These are phyloP conservation scores for Colletotrichum liriopes DNA, from an alignment of 2,329 filamentous ascomycete genomes.

Conservation along the genomic window DNA sequence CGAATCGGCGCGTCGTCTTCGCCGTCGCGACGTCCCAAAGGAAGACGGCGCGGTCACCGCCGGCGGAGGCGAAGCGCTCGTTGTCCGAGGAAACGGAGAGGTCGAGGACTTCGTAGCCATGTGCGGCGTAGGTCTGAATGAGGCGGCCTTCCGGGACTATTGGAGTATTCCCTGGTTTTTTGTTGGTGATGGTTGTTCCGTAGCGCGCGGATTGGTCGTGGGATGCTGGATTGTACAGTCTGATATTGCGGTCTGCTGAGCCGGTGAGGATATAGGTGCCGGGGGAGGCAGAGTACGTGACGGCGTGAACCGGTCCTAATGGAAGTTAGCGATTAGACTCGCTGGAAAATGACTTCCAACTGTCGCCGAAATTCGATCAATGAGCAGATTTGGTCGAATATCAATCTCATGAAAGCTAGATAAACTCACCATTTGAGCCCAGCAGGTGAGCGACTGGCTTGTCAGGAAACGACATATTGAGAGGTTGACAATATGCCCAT, in stretches of 20 bases:
- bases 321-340: slow-evolving; percentile 13
- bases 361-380: too few relatives aligned
- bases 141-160: slow-evolving; percentile 69
- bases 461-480: slow-evolving; percentile 62
- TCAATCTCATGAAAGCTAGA: not conserved
- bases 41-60: slow-evolving; percentile 92
- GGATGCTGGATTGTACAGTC: slow-evolving; percentile 85
- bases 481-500: slow-evolving; percentile 33
- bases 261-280: slow-evolving; percentile 88
- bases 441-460: slow-evolving; percentile 69
- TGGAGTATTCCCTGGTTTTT: slow-evolving; percentile 54
- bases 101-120: slow-evolving; percentile 93
- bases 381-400: not conserved
- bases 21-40: slow-evolving; percentile 94
- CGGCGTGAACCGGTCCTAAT: slow-evolving; percentile 79
- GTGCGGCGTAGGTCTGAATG: slow-evolving; percentile 90
- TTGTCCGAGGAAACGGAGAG: slow-evolving; percentile 84
- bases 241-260: slow-evolving; percentile 86
- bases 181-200: slow-evolving; percentile 49
- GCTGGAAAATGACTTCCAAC: not conserved
- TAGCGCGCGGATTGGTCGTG: slow-evolving; percentile 40
- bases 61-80: slow-evolving; percentile 86
- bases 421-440: slow-evolving; percentile 70
- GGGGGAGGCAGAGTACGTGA: slow-evolving; percentile 80
- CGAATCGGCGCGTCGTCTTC: slow-evolving; percentile 82